Evolutionary conservation across 768 basidiomycete genomes (phyloP).

Genomic region (Dentipellis fragilis): DNA sequence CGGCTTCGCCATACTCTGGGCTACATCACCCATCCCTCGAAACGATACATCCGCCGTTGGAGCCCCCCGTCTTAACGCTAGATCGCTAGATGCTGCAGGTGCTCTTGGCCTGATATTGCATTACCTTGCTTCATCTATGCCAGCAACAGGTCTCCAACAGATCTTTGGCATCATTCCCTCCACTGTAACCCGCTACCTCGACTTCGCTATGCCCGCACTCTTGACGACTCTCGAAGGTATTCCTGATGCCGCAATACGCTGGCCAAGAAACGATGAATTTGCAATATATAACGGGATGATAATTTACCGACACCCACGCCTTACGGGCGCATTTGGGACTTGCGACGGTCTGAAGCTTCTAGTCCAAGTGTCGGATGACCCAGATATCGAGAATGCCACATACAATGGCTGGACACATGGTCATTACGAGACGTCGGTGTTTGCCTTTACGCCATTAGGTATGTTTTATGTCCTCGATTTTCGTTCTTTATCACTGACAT

Average conservation of each 20-base stretch:
- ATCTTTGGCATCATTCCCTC: slow-evolving; percentile 33
- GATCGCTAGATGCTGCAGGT: slow-evolving; percentile 29
- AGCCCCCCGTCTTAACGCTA: slow-evolving; percentile 15
- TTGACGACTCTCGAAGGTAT: not conserved
- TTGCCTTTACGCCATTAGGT: not conserved
- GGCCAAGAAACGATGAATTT: not conserved
- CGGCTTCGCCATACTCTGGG: slow-evolving; percentile 22
- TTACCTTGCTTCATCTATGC: slow-evolving; percentile 32
- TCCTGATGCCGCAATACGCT: not conserved
- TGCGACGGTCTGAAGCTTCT: not conserved
- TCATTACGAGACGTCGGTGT: not conserved
- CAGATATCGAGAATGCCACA: not conserved
- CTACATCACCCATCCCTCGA: slow-evolving; percentile 21
- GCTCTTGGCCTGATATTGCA: slow-evolving; percentile 32
- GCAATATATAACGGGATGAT: not conserved
- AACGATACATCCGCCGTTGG: slow-evolving; percentile 16
- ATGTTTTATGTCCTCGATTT: too few relatives aligned
- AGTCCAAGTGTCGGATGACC: not conserved
- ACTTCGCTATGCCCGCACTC: slow-evolving; percentile 20
- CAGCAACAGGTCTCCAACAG: slow-evolving; percentile 25
- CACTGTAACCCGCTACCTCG: slow-evolving; percentile 26
- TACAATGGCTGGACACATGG: not conserved
- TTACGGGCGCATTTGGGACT: not conserved
- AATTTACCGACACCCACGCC: not conserved
- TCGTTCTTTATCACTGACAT: not conserved